These are phyloP conservation scores for Binderoboletus segoi DNA, from an alignment of 1,284 basidiomycete species.

Conservation along the genomic window DNA sequence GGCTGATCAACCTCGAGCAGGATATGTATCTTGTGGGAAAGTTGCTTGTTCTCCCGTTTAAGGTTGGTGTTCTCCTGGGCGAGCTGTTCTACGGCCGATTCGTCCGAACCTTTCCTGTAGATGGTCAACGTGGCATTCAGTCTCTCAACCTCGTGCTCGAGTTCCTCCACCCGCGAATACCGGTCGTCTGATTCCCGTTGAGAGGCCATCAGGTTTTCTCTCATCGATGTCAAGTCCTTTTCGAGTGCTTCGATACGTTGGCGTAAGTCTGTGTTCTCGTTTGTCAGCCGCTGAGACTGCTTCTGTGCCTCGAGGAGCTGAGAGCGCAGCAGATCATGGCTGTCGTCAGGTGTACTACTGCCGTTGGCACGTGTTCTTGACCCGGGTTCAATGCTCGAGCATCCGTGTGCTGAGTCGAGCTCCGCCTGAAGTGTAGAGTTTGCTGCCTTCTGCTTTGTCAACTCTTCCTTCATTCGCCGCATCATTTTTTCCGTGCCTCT, in stretches of 20 bases:
- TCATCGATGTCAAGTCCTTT: constrained; percentile 70
- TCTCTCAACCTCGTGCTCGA: constrained; percentile 80
- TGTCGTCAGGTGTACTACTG: constrained; percentile 76
- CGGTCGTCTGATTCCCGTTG: constrained; percentile 79
- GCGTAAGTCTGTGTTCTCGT: constrained; percentile 77
- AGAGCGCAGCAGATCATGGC: constrained; percentile 61
- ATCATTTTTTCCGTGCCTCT: constrained; percentile 99
- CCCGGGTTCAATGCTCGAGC: constrained; percentile 55
- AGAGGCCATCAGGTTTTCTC: constrained; percentile 71
- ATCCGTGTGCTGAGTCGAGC: constrained; percentile 68
- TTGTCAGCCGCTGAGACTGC: constrained; percentile 67
- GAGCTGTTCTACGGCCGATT: constrained; percentile 73
- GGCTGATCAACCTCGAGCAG: constrained; percentile 84
- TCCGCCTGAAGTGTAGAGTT: constrained; percentile 82
- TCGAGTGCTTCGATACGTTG: constrained; percentile 75
- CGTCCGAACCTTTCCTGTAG: constrained; percentile 72
- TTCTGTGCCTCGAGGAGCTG: constrained; percentile 75
- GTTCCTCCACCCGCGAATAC: constrained; percentile 72
- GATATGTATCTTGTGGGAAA: constrained; percentile 84
- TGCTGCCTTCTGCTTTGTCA: constrained; percentile 84
- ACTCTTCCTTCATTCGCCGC: constrained; percentile 93
- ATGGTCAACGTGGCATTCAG: constrained; percentile 76
- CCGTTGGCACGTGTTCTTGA: constrained; percentile 72
- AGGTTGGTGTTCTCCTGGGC: constrained; percentile 76
- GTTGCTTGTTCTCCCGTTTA: constrained; percentile 80